Base-by-base conservation (phyloP, 768 basidiomycete species). In the Dentipellis fragilis region DNA sequence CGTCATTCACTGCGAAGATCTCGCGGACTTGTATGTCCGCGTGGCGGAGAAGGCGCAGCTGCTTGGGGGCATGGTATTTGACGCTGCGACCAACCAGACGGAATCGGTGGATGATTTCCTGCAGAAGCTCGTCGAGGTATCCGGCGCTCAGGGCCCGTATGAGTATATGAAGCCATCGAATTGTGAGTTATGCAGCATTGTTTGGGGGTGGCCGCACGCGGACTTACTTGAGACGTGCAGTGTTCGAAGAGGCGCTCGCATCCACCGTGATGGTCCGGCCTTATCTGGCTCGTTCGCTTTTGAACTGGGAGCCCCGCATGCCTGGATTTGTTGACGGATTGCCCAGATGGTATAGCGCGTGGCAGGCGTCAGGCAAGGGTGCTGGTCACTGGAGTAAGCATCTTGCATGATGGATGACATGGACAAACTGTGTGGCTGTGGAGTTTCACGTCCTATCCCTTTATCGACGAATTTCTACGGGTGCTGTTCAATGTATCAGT, bases 281-380 rank as follows among this genome's bases (percentile, higher is more conserved):
- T 10, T 71, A 72, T 51, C 65, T 75, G 5, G 76, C 70, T 1
- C 66, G 74, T 12, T 65, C 73, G 0, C 61, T 78, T 45, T 65
- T 75, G 1, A 76, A 72, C 1, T 78, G 78, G 77, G 58, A 60
- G 11, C 73, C 74, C 1, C 68, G 65, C 52, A 77, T 75, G 62
- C 62, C 68, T 39, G 68, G 73, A 1, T 52, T 78, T 10, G 65
- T 73, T 2, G 76, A 79, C 56, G 72, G 74, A 2, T 59, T 79
- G 35, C 68, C 71, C 19, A 63, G 68, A 11, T 78, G 77, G 58
- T 76, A 73, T 50, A 62, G 63, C n/a, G 62, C 73, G 0, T 75
- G 67, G 66, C 21, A 49, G 29, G 48, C 48, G 7, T 45, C 42
- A 11, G 42, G 29, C 6, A 29, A 29, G 29, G 6, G 6, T 29